Conservation (phyloP, 2,329 filamentous ascomycete genomes). For the Botrytis paeoniae region DNA sequence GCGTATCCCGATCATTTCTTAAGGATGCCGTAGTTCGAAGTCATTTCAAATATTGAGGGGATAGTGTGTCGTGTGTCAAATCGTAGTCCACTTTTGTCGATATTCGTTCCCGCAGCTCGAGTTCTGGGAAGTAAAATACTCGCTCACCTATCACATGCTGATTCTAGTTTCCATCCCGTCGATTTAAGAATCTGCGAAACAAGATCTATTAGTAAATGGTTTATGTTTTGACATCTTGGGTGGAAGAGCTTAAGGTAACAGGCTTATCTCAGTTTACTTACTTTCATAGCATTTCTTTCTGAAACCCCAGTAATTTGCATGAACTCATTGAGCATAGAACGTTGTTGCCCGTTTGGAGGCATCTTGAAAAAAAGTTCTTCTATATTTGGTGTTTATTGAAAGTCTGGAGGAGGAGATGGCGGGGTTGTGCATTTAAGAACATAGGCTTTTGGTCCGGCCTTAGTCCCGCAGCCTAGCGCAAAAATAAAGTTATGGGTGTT, state of each 20-base stretch:
- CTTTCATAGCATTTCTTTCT: conserved; percentile 35
- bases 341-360: conserved; percentile 34
- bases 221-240: conserved; percentile 12
- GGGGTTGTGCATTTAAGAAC: conserved; percentile 10
- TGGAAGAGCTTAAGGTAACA: conserved; percentile 11
- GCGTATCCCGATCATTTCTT: neutral
- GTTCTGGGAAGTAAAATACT: neutral
- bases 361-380: conserved; percentile 27
- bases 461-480: conserved; percentile 9
- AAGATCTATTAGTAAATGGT: conserved; percentile 26
- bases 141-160: conserved; percentile 42
- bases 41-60: neutral
- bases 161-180: conserved; percentile 40
- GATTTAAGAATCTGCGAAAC: conserved; percentile 39
- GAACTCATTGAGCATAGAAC: conserved; percentile 32
- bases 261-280: conserved; percentile 26
- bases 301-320: conserved; percentile 36
- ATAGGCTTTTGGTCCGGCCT: neutral
- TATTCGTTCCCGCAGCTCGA: neutral
- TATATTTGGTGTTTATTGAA: neutral
- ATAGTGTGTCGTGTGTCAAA: neutral
- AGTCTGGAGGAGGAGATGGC: neutral
- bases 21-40: too few relatives aligned
- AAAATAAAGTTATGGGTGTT: conserved; percentile 12
- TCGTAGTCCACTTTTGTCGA: neutral